Evolutionary conservation across 352 stramenopile genomes (phyloP), one percentile per base, ranked within the genome.

Genomic region (Globisporangium cystogenes): DNA sequence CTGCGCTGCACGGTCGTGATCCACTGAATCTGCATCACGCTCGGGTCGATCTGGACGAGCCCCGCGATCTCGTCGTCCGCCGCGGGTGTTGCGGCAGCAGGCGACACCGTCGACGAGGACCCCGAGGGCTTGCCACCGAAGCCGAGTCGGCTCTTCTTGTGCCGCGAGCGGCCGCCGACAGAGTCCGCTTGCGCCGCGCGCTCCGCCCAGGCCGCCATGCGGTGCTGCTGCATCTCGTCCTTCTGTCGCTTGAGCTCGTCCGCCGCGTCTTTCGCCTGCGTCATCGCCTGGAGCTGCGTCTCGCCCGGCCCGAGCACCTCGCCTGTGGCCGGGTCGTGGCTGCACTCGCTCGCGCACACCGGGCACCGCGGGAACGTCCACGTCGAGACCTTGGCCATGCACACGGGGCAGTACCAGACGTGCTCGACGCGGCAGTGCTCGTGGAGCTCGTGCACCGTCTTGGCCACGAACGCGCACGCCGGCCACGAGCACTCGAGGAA

Each of bases 401-500:
- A 93, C 49, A 93, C 82, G 7, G 81, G 79, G 47, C 79, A 93
- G 55, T 85, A 90, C 82, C 82, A 93, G 4, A 82, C 53, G 59
- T 93, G 82, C 14, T 58, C 20, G 8, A 65, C 64, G 18, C 77
- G 68, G 48, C 83, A 85, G 53, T 93, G 82, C 20, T 93, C 74
- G 58, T 91, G 82, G 33, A 89, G 85, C 29, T 74, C 77, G 59
- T 90, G 77, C n/a, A 85, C 72, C n/a, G 70, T 80, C 18, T 64
- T 67, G 18, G 75, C 76, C 4, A 74, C 55, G 44, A 76, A 83
- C 11, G 35, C 58, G 46, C 82, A 93, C 0, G 74, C 66, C 1
- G 74, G 68, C 80, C 82, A 93, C 23, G 72, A 70, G 51, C 82
- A 93, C 1, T 45, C 23, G 1, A 91, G 60, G 49, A 90, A 91